Conservation (phyloP, 2,329 filamentous ascomycete genomes). For the Neonectria faginata region DNA sequence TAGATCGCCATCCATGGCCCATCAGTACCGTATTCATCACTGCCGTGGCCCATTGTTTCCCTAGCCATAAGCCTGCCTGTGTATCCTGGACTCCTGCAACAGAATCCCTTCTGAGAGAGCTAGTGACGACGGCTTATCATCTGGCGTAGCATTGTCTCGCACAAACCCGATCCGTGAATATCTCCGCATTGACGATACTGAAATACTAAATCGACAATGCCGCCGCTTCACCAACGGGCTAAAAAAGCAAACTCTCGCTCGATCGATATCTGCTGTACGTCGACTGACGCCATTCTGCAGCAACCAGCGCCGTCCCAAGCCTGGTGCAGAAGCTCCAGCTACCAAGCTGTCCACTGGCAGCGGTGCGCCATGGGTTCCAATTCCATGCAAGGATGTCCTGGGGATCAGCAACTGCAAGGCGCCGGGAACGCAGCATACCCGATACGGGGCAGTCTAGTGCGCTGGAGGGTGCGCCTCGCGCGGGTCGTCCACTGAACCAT, state of each 20-base stretch:
- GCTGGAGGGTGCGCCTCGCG: slow-evolving; percentile 27
- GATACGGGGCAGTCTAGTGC: slow-evolving; percentile 24
- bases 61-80: background rate
- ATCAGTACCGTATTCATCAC: slow-evolving; percentile 8
- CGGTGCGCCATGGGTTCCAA: background rate
- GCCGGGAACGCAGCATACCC: slow-evolving; percentile 27
- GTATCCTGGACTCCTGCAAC: slow-evolving; percentile 25
- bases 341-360: background rate
- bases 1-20: slow-evolving; percentile 6
- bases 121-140: slow-evolving; percentile 13
- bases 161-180: slow-evolving; percentile 34
- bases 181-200: slow-evolving; percentile 37
- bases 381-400: slow-evolving; percentile 5
- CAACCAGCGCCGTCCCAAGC: slow-evolving; percentile 10
- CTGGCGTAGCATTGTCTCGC: slow-evolving; percentile 29
- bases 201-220: slow-evolving; percentile 19
- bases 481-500: slow-evolving; percentile 19
- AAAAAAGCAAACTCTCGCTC: slow-evolving; percentile 12
- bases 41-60: background rate
- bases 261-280: slow-evolving; percentile 15
- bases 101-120: slow-evolving; percentile 30
- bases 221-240: background rate
- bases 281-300: slow-evolving; percentile 32
- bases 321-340: slow-evolving; percentile 1
- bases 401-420: slow-evolving; percentile 25